Base-by-base conservation (phyloP, 805 yeast species). In the Candida ficus region DNA sequence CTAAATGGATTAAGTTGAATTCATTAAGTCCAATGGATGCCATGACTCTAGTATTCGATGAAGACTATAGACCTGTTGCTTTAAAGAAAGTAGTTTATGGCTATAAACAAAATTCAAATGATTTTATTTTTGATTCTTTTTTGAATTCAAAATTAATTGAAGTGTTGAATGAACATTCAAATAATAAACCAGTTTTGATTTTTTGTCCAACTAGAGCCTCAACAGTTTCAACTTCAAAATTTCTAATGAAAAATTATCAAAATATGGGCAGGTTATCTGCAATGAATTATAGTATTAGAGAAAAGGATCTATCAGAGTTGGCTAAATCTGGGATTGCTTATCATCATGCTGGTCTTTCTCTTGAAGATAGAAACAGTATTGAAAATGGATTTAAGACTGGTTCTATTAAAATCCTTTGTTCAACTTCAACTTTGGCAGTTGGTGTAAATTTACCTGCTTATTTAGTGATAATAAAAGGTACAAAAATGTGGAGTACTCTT, bases 391-490 rank as follows among this genome's bases (percentile, higher is more conserved):
- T 75, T 43, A 53, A 67, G 6, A 51, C 55, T 5, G 78, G 78
- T 0, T 50, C 56, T 4, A 54, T 73, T 7, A 63, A 61, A 42
- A 57, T 74, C 13, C 48, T 78, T 22, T 77, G 81, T 34, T 73
- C 76, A 2, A 78, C 83, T 0, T 74, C 83, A 1, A 78, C 83
- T 0, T 58, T 78, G 42, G 79, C 83, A 0, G 71, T 75, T 42
- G 83, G 83, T 17, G 77, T 77, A 6, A 78, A 78, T 47, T 57
- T 78, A 20, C 83, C 83, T 5, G 81, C 83, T 0, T 78, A 71
- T 51, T 56, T 76, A 42, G 83, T 77, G 0, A 59, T 78, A 3
- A 66, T 78, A n/a, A 78, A 78, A 45, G 83, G 83, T 1, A 78
- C 84, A 0, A 78, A 73, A 49, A 68, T 74, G 38, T 83, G 82